A percentile compares a stretch with the other conserved stretches of the same genome.
phyloP scores from a whole-genome alignment of 2,329 filamentous ascomycete genomes.

The Curvularia sp. region DNA sequence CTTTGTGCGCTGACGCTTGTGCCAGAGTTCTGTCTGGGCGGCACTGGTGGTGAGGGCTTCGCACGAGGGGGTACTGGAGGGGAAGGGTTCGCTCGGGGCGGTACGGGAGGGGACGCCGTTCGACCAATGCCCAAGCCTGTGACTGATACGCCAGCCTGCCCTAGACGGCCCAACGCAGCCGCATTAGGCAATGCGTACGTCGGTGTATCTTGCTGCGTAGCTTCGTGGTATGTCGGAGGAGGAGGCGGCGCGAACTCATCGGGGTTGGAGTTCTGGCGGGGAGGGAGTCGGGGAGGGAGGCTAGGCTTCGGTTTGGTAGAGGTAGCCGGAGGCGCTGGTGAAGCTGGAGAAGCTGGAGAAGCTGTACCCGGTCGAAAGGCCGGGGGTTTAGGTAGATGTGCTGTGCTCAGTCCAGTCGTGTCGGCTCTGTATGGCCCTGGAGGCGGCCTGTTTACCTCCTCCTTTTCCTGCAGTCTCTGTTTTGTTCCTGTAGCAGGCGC shows the following conservation, averaged over 20 bases:
- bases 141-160: conserved; percentile 77
- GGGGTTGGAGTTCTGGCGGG: conserved; percentile 65
- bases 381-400: conserved; percentile 75
- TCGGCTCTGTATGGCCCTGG: conserved; percentile 72
- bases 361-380: conserved; percentile 55
- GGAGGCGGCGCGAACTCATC: conserved; percentile 54
- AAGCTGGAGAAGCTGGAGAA: conserved; percentile 19
- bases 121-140: conserved; percentile 76
- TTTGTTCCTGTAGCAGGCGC: conserved; percentile 51
- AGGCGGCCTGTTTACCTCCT: conserved; percentile 51
- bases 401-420: conserved; percentile 73
- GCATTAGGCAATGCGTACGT: conserved; percentile 58
- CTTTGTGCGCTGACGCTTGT: conserved; percentile 26
- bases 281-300: conserved; percentile 74
- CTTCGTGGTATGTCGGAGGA: conserved; percentile 59
- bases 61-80: conserved; percentile 41
- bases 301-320: conserved; percentile 58
- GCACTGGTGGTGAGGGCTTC: conserved; percentile 36
- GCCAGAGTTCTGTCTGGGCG: conserved; percentile 33
- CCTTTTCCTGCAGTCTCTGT: conserved; percentile 48
- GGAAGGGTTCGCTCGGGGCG: conserved; percentile 46
- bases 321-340: conserved; percentile 34
- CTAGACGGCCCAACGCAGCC: conserved; percentile 70
- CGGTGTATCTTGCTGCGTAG: conserved; percentile 35
- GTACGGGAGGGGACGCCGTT: conserved; percentile 45